These are phyloP conservation scores for Linderniella brevidens DNA, from an alignment of 257 asterid genomes.

Conservation along the genomic window DNA sequence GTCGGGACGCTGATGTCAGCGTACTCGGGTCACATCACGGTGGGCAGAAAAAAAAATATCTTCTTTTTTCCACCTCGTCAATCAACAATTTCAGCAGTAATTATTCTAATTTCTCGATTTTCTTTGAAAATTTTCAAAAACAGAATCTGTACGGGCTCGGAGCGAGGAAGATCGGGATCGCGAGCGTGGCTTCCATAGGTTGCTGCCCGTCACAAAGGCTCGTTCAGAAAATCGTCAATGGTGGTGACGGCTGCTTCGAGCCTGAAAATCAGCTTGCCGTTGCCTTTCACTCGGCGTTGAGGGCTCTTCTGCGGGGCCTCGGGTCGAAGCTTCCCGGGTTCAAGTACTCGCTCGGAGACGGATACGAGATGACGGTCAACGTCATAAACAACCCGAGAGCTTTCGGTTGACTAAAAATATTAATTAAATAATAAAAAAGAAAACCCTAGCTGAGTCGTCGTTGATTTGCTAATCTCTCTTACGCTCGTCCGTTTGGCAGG, in stretches of 20 bases:
- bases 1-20: constrained; percentile 21
- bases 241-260: constrained; percentile 36
- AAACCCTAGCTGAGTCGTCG: neutral
- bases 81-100: neutral
- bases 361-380: constrained; percentile 40
- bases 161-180: constrained; percentile 55
- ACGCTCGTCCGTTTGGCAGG: constrained; percentile 14
- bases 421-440: constrained; percentile 3
- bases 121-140: neutral
- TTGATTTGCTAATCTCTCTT: neutral
- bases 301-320: constrained; percentile 18
- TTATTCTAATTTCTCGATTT: neutral
- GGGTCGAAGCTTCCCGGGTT: constrained; percentile 36
- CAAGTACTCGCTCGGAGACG: constrained; percentile 50
- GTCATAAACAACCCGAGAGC: constrained; percentile 31
- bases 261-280: constrained; percentile 31
- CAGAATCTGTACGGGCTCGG: constrained; percentile 51
- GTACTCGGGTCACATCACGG: constrained; percentile 33
- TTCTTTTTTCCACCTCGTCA: neutral
- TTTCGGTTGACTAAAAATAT: constrained; percentile 22
- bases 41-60: constrained; percentile 10
- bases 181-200: constrained; percentile 50
- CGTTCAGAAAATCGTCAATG: constrained; percentile 18
- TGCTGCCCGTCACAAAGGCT: constrained; percentile 60
- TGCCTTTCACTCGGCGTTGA: constrained; percentile 29